Evolutionary conservation across 2,329 filamentous ascomycete species (phyloP).

Genomic region (Paramyrothecium roridum): DNA sequence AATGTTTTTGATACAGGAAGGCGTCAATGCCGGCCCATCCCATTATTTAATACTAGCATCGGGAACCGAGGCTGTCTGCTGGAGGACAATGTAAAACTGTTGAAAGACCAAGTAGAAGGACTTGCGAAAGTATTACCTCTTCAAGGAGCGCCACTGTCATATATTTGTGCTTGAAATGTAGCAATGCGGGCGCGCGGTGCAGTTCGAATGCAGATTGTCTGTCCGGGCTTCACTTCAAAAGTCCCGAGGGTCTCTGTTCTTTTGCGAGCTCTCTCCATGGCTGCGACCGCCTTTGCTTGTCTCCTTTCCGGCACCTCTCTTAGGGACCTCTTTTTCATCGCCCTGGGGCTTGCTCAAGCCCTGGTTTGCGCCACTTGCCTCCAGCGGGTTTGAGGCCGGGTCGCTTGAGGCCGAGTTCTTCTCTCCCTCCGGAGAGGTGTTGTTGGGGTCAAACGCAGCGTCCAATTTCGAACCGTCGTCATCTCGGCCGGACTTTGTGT

Average conservation of each 20-base stretch:
- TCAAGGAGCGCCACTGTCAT: too few species aligned
- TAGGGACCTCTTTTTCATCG: conserved; percentile 28
- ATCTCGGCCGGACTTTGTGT: conserved; percentile 65
- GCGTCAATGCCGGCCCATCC: too few species aligned
- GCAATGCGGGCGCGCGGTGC: too few species aligned
- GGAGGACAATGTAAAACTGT: too few species aligned
- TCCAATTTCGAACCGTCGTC: conserved; percentile 54
- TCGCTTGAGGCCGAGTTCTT: conserved; percentile 37
- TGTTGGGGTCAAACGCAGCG: conserved; percentile 66
- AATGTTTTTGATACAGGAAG: too few species aligned
- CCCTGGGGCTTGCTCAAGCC: conserved; percentile 36
- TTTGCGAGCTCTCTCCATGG: conserved; percentile 21
- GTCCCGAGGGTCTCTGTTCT: conserved; percentile 14
- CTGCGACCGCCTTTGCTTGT: conserved; percentile 32
- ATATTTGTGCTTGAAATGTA: too few species aligned
- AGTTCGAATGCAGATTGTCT: too few species aligned
- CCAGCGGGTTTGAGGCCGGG: conserved; percentile 27
- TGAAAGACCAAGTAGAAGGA: too few species aligned
- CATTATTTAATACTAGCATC: too few species aligned
- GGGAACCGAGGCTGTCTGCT: too few species aligned
- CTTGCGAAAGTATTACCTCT: too few species aligned
- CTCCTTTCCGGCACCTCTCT: conserved; percentile 27
- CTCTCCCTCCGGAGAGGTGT: conserved; percentile 64
- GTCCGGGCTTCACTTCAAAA: neutral
- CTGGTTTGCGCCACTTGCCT: conserved; percentile 42